These are phyloP conservation scores for Actinidia chinensis DNA, from an alignment of 179 eudicot species.

Conservation along the genomic window DNA sequence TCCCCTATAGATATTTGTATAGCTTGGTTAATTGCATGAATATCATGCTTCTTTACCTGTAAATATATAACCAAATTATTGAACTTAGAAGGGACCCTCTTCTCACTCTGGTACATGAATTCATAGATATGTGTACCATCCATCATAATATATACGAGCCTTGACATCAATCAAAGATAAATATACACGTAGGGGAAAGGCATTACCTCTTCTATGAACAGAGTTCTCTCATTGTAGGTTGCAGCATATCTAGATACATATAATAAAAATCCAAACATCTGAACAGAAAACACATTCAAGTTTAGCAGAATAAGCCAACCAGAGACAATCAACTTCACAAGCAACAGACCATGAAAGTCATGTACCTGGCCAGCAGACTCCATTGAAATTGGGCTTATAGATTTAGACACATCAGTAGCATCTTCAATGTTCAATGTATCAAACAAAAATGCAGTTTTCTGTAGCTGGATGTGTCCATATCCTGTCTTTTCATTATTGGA, in stretches of 20 bases:
- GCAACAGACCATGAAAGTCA: constrained; percentile 16
- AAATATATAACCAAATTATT: neutral
- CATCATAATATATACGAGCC: neutral
- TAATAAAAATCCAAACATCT: constrained; percentile 52
- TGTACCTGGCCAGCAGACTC: constrained; percentile 83
- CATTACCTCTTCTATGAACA: constrained; percentile 71
- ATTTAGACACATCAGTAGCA: constrained; percentile 37
- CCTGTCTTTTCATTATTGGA: constrained; percentile 52
- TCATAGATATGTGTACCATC: neutral
- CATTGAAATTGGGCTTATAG: constrained; percentile 73
- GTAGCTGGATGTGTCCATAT: constrained; percentile 64
- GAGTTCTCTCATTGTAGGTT: constrained; percentile 39
- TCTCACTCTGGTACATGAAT: neutral
- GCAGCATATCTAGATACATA: constrained; percentile 58
- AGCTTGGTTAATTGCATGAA: neutral
- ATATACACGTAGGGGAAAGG: constrained; percentile 8
- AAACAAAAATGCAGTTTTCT: constrained; percentile 49
- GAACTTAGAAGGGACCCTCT: neutral
- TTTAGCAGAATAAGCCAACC: constrained; percentile 6
- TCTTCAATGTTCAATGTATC: constrained; percentile 42
- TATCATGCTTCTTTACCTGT: neutral
- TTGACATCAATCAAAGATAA: neutral
- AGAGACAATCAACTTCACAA: constrained; percentile 11
- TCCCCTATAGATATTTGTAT: neutral
- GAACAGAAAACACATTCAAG: constrained; percentile 17